A percentile compares a stretch with the other conserved stretches of the same genome.
phyloP scores from a whole-genome alignment of 192 early-diverging fungal genomes.

The Backusella morwellensis region DNA sequence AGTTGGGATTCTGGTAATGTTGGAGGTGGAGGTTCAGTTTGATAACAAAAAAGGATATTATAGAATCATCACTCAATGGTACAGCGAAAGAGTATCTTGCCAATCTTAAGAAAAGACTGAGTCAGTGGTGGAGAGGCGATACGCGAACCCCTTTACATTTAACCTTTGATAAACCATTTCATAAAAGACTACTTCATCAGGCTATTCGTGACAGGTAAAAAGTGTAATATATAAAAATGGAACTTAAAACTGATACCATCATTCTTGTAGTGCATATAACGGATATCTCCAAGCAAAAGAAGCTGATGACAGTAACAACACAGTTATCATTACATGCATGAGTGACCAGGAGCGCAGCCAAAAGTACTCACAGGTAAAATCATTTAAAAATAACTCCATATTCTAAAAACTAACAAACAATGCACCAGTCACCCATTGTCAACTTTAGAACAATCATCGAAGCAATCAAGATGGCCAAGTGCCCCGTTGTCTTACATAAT shows the following conservation, averaged over 20 bases:
- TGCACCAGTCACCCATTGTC: not conserved
- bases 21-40: too few species aligned
- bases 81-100: not conserved
- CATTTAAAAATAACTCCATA: too few species aligned
- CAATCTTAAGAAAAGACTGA: constrained; percentile 28
- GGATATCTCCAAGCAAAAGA: constrained; percentile 39
- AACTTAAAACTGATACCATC: not conserved
- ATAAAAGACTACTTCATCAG: constrained; percentile 77
- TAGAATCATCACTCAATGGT: not conserved
- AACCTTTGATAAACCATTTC: constrained; percentile 56
- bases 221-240: too few species aligned
- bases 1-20: not conserved
- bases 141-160: constrained; percentile 27
- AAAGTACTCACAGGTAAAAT: constrained; percentile 11
- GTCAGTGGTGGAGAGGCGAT: constrained; percentile 42
- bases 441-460: constrained; percentile 82
- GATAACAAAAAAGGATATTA: not conserved
- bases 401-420: too few species aligned
- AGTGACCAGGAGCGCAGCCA: constrained; percentile 46
- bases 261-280: constrained; percentile 32
- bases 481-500: constrained; percentile 90
- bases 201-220: constrained; percentile 48
- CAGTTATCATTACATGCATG: constrained; percentile 44
- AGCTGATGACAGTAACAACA: constrained; percentile 30
- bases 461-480: constrained; percentile 60